Evolutionary conservation across 179 eudicot genomes (phyloP), one percentile per base, ranked within the genome.

Genomic region (Sideroxylon spinosum): DNA sequence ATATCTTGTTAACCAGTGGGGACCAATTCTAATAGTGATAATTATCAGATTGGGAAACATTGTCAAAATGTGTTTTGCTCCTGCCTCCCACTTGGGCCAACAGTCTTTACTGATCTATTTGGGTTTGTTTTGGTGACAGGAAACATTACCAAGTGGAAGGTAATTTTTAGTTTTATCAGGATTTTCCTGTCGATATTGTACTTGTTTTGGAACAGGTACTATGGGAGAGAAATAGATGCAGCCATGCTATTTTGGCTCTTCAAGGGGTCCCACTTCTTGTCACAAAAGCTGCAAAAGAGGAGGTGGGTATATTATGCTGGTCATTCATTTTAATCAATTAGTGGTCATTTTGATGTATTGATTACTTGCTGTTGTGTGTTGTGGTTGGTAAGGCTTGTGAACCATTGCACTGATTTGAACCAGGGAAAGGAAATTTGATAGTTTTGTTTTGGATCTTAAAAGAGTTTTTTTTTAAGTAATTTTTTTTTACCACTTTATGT

Each of bases 201-300:
- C 49, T 57, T n/a, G 53, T 74, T 29, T 61, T 49, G 64, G 63
- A 62, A 9, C 63, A 63, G 49, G 44, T 49, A 49, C 11, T n/a
- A 9, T 28, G 62, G 6, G 20, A 62, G 77, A 52, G 71, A 67
- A 65, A 60, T 29, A 72, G 63, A 14, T 78, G 71, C 23, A 9
- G 76, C 76, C 76, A 48, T 78, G 80, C 76, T 71, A 14, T 59
- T 71, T 71, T 44, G 48, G 48, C 44, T 44, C 13, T 57, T 57
- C 19, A 57, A 78, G 53, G 70, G 76, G 57, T 19, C 48, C 65
- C 76, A 59, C 66, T 19, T 55, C 23, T 70, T 28, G 61, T 78
- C n/a, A 26, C 37, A 53, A 28, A 77, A 50, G 44, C 37, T 57
- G 6, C 46, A 25, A 20, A 26, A n/a, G 46, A 10, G 14, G 48